These are phyloP conservation scores for Phytophthora pistaciae DNA, from an alignment of 352 stramenopile genomes.

Conservation along the genomic window DNA sequence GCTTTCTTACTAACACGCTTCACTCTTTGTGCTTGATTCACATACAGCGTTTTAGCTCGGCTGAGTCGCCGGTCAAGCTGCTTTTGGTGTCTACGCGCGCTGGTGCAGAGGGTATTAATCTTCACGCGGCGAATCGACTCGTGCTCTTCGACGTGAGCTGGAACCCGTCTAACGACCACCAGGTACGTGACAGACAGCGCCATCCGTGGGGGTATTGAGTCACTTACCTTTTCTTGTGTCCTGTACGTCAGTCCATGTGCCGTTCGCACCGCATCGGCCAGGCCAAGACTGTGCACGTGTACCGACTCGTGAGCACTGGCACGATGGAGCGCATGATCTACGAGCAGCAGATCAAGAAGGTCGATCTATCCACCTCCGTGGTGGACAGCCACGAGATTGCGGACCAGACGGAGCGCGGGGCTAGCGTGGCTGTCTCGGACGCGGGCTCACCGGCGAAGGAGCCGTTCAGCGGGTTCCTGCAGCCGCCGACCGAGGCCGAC, in stretches of 20 bases:
- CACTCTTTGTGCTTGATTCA: conserved; percentile 8
- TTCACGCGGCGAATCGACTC: conserved; percentile 91
- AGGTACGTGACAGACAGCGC: conserved; percentile 47
- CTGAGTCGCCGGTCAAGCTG: conserved; percentile 64
- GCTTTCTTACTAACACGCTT: conserved; percentile 1
- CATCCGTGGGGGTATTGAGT: background rate
- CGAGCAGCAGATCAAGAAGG: conserved; percentile 91
- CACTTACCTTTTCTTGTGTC: conserved; percentile 3
- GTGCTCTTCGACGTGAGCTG: conserved; percentile 93
- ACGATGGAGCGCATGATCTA: conserved; percentile 95
- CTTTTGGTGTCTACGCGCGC: conserved; percentile 84
- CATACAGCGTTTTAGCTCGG: conserved; percentile 74
- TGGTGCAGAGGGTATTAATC: conserved; percentile 90
- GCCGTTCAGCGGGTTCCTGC: conserved; percentile 72
- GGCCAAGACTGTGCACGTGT: conserved; percentile 91
- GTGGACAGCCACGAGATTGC: conserved; percentile 61
- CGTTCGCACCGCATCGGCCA: conserved; percentile 92
- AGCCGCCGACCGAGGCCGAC: conserved; percentile 47
- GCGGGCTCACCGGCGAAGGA: conserved; percentile 1
- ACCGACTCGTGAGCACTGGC: conserved; percentile 92
- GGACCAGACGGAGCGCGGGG: conserved; percentile 5
- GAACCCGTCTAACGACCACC: conserved; percentile 93
- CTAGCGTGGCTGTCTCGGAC: background rate
- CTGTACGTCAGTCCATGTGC: conserved; percentile 85
- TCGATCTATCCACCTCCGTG: conserved; percentile 79